phyloP scores from a whole-genome alignment of 139 green algal species.

The Parachlorella kessleri region DNA sequence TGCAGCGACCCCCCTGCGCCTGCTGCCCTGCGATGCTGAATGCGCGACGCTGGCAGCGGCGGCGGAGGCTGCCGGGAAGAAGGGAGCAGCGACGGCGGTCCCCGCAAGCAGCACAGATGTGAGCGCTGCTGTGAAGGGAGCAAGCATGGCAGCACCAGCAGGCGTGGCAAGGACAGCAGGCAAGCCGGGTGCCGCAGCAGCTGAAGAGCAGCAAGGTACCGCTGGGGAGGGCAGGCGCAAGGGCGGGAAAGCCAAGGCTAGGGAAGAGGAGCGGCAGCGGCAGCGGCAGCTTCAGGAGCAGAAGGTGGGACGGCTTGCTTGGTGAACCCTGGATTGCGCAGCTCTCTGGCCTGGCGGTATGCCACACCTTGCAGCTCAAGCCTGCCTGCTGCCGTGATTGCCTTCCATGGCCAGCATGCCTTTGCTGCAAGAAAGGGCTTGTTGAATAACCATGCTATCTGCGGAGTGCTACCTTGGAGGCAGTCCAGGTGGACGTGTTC shows the following conservation, averaged over 20 bases:
- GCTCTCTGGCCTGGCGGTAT: no score
- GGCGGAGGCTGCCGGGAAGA: neutral
- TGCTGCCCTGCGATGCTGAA: constrained; percentile 61
- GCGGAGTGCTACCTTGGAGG: no score
- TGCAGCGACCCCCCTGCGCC: constrained; percentile 37
- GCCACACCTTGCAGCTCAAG: no score
- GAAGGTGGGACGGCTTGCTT: no score
- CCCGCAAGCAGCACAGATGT: neutral
- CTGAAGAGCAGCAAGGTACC: neutral
- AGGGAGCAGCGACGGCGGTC: neutral
- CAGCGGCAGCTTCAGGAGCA: constrained; percentile 5
- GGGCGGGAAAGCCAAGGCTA: constrained; percentile 18
- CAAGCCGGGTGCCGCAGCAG: neutral
- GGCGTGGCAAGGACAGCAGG: neutral
- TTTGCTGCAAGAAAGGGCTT: no score
- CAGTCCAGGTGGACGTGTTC: no score
- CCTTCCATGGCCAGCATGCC: no score
- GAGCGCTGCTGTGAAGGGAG: no score
- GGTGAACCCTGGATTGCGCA: no score
- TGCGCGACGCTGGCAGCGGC: constrained; percentile 36
- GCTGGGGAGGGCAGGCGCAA: neutral
- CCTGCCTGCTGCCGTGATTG: no score
- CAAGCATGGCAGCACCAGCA: neutral
- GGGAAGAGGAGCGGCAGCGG: constrained; percentile 2
- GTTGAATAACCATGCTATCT: no score